phyloP scores from a whole-genome alignment of 306 rosid genomes.

The Cicer yamashitae region DNA sequence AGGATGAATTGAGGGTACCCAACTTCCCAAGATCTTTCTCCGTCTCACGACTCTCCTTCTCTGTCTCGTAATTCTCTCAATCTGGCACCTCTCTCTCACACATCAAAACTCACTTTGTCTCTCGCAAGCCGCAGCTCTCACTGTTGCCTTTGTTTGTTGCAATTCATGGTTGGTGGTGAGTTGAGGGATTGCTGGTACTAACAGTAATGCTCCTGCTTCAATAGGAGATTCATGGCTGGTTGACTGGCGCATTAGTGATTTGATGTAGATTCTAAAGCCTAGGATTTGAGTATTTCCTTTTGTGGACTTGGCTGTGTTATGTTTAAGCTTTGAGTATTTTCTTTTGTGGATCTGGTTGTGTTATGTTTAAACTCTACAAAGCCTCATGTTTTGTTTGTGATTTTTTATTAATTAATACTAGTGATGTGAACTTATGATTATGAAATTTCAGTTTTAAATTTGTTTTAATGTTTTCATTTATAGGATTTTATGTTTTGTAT shows the following conservation, averaged over 20 bases:
- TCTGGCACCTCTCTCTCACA: no score
- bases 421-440: no score
- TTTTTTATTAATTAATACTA: no score
- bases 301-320: neutral
- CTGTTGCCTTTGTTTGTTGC: neutral
- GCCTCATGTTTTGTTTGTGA: no score
- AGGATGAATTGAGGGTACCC: neutral
- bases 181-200: neutral
- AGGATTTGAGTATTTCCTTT: neutral
- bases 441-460: no score
- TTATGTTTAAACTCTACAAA: no score
- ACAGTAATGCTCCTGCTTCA: neutral
- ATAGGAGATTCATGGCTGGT: neutral
- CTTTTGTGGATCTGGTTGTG: neutral
- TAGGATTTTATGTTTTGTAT: no score
- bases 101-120: no score
- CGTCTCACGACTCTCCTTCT: neutral
- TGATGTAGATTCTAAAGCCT: neutral
- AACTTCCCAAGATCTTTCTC: neutral
- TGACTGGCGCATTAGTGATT: neutral
- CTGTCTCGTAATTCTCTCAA: no score
- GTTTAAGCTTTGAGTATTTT: neutral
- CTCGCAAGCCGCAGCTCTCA: neutral
- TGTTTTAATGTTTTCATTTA: no score
- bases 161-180: neutral